Evolutionary conservation across 176 grass and related monocot species (phyloP), one percentile per base, ranked within the genome.

Genomic region (Aechmea fasciata): DNA sequence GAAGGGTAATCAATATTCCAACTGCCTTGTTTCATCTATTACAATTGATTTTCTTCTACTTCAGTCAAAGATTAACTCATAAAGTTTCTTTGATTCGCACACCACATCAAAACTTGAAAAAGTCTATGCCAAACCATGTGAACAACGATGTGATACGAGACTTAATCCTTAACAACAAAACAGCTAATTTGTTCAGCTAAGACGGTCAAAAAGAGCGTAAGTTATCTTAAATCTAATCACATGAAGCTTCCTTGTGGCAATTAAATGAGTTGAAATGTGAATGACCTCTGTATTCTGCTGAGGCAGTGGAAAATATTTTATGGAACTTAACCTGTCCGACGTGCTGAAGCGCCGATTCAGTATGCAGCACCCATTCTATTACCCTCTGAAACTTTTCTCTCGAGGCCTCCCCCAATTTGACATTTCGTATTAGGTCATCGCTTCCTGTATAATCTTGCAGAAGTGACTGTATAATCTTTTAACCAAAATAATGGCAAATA

Each of bases 361-460:
- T 68, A 64, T 47, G 78, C 26, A 63, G 1, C n/a, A 65, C 75
- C 81, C 88, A 91, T 63, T 79, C 51, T 64, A 55, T 18, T 11
- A 91, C 75, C 74, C 71, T 79, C 71, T 29, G 81, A 79, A 91
- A 63, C 57, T 91, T 91, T 68, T 59, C 74, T 87, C 52, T 87
- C 59, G 78, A 67, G 69, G 57, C 49, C 54, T 67, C 61, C 1
- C 88, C 81, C 0, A 91, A 51, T 79, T 79, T 87, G 57, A 48
- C 66, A 65, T 75, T 75, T 52, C 14, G 19, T 41, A 81, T 47
- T 57, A 84, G 15, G 47, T 73, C 78, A 73, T 5, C 14, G 47
- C 74, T 69, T 76, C 81, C 84, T 91, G 48, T 17, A 11, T 61
- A 57, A 48, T 13, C 14, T 49, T 51, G 10, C 18, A 17, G 68